Evolutionary conservation across 352 stramenopile genomes (phyloP).

Genomic region (Blastocystis sp.): DNA sequence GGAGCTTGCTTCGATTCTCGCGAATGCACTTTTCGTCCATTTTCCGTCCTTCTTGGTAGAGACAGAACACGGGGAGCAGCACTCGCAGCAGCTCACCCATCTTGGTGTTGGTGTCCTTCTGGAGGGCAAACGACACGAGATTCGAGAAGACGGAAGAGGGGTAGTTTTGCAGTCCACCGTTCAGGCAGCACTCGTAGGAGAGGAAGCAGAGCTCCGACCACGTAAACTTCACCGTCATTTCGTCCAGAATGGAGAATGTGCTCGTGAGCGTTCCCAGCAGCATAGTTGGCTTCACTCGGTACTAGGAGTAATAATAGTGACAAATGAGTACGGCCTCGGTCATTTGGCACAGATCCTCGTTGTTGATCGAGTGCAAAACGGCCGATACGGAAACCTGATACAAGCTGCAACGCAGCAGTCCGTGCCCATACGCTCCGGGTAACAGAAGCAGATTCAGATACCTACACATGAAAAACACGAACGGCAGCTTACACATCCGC

Average conservation of each 20-base stretch:
- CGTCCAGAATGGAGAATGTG: conserved; percentile 51
- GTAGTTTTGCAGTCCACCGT: not conserved
- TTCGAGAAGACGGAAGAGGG: not conserved
- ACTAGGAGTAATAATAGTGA: conserved; percentile 25
- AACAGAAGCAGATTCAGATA: conserved; percentile 41
- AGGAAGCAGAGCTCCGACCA: conserved; percentile 47
- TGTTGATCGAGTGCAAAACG: conserved; percentile 59
- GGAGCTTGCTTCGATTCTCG: not conserved
- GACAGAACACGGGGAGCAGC: conserved; percentile 40
- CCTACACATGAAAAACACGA: not conserved
- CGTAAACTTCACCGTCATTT: conserved; percentile 57
- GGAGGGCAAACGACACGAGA: conserved; percentile 12
- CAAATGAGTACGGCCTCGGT: not conserved
- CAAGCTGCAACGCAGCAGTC: conserved; percentile 43
- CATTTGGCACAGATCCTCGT: conserved; percentile 38
- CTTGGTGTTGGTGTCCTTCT: conserved; percentile 22
- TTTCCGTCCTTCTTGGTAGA: conserved; percentile 40
- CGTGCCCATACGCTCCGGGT: conserved; percentile 54
- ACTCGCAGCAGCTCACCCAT: conserved; percentile 62
- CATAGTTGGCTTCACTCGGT: conserved; percentile 1
- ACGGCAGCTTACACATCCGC: conserved; percentile 1
- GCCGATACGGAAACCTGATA: conserved; percentile 39
- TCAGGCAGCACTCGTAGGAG: conserved; percentile 51
- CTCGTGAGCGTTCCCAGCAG: not conserved
- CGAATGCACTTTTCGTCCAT: conserved; percentile 60